Evolutionary conservation across 768 basidiomycete species (phyloP).

Genomic region (Trametes elegans): DNA sequence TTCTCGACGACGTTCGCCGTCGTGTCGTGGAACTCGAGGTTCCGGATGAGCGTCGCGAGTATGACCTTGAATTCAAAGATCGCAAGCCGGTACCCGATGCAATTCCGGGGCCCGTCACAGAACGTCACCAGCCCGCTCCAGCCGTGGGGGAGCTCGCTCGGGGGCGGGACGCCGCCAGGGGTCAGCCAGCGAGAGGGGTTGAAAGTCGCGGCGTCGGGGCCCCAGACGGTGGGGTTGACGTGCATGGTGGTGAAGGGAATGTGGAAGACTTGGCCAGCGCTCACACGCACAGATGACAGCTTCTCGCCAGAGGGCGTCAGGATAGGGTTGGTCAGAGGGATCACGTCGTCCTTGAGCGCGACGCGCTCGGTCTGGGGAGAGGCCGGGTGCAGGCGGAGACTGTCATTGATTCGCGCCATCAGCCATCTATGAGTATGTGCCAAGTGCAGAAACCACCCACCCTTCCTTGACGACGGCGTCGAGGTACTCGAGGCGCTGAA

Average conservation of each 20-base stretch:
- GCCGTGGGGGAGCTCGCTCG: conserved; percentile 33
- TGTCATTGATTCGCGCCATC: too few species aligned
- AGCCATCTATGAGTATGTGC: background rate
- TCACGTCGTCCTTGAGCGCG: conserved; percentile 39
- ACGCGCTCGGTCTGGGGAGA: conserved; percentile 41
- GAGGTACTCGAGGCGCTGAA: conserved; percentile 38
- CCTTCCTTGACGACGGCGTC: conserved; percentile 44
- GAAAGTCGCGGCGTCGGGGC: conserved; percentile 34
- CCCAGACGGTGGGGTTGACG: conserved; percentile 36
- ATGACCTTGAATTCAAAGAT: conserved; percentile 42
- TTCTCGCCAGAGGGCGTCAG: conserved; percentile 28
- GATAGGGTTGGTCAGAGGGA: conserved; percentile 40
- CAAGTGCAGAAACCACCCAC: conserved; percentile 7
- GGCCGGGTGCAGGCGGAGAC: conserved; percentile 41
- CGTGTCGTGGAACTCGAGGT: conserved; percentile 38
- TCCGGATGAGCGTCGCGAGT: conserved; percentile 35
- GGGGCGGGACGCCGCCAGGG: conserved; percentile 29
- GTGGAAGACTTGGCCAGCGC: conserved; percentile 35
- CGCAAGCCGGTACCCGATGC: conserved; percentile 41
- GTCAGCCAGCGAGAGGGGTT: conserved; percentile 40
- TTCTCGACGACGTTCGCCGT: conserved; percentile 30
- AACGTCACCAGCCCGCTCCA: conserved; percentile 40
- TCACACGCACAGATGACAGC: conserved; percentile 30
- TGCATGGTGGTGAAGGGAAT: conserved; percentile 35
- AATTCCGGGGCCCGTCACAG: conserved; percentile 42